Conservation (phyloP, 2,329 filamentous ascomycete species). For the Didymellaceae sp. region DNA sequence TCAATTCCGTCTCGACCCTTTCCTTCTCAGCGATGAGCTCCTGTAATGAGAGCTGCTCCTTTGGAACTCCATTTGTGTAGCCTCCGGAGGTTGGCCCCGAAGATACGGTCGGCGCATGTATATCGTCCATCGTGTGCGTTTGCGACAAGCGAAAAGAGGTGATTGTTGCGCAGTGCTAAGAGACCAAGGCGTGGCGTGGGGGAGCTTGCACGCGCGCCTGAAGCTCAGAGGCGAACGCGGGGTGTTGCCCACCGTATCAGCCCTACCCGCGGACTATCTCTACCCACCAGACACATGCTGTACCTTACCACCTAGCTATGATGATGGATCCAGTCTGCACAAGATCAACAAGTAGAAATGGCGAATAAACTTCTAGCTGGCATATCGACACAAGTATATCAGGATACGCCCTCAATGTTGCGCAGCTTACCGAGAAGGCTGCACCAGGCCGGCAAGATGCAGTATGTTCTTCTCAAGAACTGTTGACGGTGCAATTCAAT, state of each 20-base stretch:
- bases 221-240: slow-evolving; percentile 19
- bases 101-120: slow-evolving; percentile 73
- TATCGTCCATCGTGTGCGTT: slow-evolving; percentile 72
- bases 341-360: neutral
- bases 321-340: neutral
- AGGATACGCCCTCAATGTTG: too few species aligned
- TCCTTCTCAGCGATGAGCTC: slow-evolving; percentile 88
- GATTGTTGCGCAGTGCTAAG: slow-evolving; percentile 3
- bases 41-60: slow-evolving; percentile 70
- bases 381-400: too few species aligned
- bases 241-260: slow-evolving; percentile 9
- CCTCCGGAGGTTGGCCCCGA: slow-evolving; percentile 74
- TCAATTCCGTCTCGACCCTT: slow-evolving; percentile 83
- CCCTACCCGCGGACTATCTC: neutral
- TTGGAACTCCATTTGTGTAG: slow-evolving; percentile 66
- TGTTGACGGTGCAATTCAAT: too few species aligned
- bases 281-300: neutral
- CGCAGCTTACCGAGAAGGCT: too few species aligned
- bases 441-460: too few species aligned
- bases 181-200: slow-evolving; percentile 8
- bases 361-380: too few species aligned
- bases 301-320: neutral
- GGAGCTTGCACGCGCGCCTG: slow-evolving; percentile 17
- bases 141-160: neutral
- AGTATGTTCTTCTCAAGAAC: too few species aligned